Conservation (phyloP, 192 early-diverging fungal genomes). For the Entomortierella lignicola region DNA sequence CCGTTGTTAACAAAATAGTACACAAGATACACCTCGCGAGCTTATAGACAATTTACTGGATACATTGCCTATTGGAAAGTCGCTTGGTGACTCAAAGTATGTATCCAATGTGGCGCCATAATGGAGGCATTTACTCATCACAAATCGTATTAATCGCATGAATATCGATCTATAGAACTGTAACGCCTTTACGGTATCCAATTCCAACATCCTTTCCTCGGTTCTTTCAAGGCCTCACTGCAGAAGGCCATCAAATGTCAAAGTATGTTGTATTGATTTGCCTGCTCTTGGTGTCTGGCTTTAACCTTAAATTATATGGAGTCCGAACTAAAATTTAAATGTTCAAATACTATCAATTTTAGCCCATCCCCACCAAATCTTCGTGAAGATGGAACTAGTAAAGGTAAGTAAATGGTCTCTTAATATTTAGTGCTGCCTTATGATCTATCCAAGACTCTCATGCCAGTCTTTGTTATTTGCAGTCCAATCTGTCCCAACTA, state of each 20-base stretch:
- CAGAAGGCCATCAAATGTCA: slow-evolving; percentile 35
- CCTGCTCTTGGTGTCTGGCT: too few relatives aligned
- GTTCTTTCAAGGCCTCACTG: slow-evolving; percentile 45
- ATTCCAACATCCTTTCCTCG: slow-evolving; percentile 57
- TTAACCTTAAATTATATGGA: too few relatives aligned
- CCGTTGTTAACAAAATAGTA: too few relatives aligned
- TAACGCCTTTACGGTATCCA: slow-evolving; percentile 37
- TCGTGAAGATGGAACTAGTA: slow-evolving; percentile 44
- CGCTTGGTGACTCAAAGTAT: slow-evolving; percentile 34
- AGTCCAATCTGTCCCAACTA: slow-evolving; percentile 29
- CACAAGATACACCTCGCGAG: slow-evolving; percentile 29
- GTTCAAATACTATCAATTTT: not conserved
- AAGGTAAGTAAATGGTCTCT: slow-evolving; percentile 14
- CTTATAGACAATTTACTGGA: slow-evolving; percentile 39
- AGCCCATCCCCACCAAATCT: slow-evolving; percentile 15
- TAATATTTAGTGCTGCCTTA: not conserved
- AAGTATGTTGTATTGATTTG: not conserved
- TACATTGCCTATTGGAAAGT: slow-evolving; percentile 39
- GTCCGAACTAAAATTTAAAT: too few relatives aligned
- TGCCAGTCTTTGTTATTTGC: not conserved
- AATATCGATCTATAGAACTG: slow-evolving; percentile 5
- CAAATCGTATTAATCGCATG: not conserved
- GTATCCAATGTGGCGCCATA: not conserved
- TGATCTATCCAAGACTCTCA: not conserved
- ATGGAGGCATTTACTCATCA: not conserved